These are phyloP conservation scores for Phoma sp. DNA, from an alignment of 2,329 filamentous ascomycete genomes.

Conservation along the genomic window DNA sequence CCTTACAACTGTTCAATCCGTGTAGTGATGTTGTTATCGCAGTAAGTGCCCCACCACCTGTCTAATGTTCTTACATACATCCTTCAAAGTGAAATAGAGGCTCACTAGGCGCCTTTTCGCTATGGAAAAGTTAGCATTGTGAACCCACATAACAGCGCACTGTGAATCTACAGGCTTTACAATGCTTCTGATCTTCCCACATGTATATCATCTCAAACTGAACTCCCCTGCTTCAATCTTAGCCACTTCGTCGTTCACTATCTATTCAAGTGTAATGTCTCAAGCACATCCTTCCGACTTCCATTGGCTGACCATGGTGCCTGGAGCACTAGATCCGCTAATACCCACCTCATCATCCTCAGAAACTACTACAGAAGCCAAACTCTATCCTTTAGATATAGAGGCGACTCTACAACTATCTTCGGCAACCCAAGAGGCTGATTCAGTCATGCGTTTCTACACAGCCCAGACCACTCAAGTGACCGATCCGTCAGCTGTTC, in stretches of 20 bases:
- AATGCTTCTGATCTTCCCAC: neutral
- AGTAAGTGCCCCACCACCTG: too few species aligned
- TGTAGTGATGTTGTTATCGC: too few species aligned
- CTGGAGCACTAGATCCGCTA: neutral
- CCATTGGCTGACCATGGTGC: neutral
- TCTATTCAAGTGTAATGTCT: neutral
- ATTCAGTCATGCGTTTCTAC: neutral
- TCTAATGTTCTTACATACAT: too few species aligned
- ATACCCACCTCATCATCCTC: too few species aligned
- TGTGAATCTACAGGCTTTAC: neutral
- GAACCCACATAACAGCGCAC: neutral
- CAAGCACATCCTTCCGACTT: neutral
- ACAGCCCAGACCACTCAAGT: neutral
- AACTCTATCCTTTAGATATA: neutral
- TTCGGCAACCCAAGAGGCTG: neutral
- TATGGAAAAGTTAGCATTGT: neutral
- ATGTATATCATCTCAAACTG: neutral
- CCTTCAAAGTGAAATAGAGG: neutral
- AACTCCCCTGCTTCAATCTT: neutral
- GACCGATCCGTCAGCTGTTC: neutral
- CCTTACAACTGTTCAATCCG: too few species aligned
- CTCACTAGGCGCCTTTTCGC: neutral
- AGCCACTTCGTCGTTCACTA: neutral
- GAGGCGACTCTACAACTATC: too few species aligned
- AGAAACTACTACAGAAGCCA: neutral